Evolutionary conservation across 2,329 filamentous ascomycete species (phyloP).

Genomic region (Alternaria tenuissima): DNA sequence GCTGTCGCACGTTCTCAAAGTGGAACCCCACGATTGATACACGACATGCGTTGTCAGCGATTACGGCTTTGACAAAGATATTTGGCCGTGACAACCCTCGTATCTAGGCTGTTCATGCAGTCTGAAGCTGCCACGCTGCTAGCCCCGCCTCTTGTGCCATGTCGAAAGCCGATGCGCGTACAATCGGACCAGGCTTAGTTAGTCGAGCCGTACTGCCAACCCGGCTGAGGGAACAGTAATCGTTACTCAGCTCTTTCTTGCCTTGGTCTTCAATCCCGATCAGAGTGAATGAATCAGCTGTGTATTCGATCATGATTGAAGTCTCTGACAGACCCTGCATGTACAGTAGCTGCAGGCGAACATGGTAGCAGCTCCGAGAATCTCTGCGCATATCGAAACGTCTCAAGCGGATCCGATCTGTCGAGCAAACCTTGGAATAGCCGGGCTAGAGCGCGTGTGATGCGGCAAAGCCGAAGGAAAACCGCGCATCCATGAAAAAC

Average conservation of each 20-base stretch:
- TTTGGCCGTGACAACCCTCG: not conserved
- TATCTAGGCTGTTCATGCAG: conserved; percentile 1
- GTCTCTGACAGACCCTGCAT: conserved; percentile 19
- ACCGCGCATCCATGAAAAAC: not conserved
- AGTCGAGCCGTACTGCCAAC: not conserved
- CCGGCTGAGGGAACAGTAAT: conserved; percentile 7
- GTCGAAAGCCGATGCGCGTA: not conserved
- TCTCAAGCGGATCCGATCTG: conserved; percentile 14
- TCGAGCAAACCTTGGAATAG: not conserved
- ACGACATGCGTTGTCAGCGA: conserved; percentile 39
- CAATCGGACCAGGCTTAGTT: not conserved
- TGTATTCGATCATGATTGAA: conserved; percentile 5
- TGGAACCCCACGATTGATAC: conserved; percentile 12
- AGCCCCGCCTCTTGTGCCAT: conserved; percentile 6
- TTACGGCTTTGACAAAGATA: conserved; percentile 34
- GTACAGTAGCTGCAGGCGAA: conserved; percentile 4
- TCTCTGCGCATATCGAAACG: conserved; percentile 17
- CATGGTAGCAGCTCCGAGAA: conserved; percentile 21
- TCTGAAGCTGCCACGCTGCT: not conserved
- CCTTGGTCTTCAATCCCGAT: not conserved
- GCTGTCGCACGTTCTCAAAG: conserved; percentile 1
- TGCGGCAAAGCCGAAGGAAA: not conserved
- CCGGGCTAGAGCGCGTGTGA: not conserved
- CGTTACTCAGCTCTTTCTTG: conserved; percentile 25
- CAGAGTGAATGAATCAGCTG: not conserved